Evolutionary conservation across 2,329 filamentous ascomycete species (phyloP).

Genomic region (Talaromyces albobiverticillius): DNA sequence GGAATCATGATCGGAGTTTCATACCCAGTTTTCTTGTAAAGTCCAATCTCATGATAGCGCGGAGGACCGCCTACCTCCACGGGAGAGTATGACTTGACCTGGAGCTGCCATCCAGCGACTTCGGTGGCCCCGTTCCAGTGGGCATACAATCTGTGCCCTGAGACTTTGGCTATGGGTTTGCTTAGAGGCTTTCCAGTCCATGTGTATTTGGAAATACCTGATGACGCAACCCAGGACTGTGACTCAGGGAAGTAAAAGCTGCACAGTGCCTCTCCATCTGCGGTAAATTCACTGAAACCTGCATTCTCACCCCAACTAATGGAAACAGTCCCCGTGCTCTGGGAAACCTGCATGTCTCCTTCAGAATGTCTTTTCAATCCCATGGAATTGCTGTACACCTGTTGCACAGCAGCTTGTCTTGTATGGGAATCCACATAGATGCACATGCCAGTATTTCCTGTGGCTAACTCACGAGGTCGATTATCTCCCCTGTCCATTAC

Average conservation of each 20-base stretch:
- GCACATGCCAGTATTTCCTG: not conserved
- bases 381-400: not conserved
- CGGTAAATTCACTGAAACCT: conserved; percentile 49
- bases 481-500: conserved; percentile 36
- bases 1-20: conserved; percentile 28
- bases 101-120: conserved; percentile 29
- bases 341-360: conserved; percentile 42
- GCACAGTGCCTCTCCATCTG: conserved; percentile 52
- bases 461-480: not conserved
- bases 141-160: conserved; percentile 32
- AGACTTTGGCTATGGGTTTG: conserved; percentile 21
- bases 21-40: conserved; percentile 26
- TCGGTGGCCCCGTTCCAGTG: conserved; percentile 50
- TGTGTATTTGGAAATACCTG: conserved; percentile 52
- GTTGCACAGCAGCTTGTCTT: not conserved
- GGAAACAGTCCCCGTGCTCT: conserved; percentile 43
- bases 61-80: conserved; percentile 14
- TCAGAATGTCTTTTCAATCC: not conserved
- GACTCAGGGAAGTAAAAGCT: conserved; percentile 46
- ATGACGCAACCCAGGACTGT: conserved; percentile 45
- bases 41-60: conserved; percentile 8
- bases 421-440: not conserved
- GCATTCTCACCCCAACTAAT: conserved; percentile 52
- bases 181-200: conserved; percentile 53
- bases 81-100: conserved; percentile 15